Percentiles rank a stretch among this genome's conserved stretches.
Evolutionary conservation across 139 green algal species (phyloP).

Genomic region (Chlamydomonas urium): DNA sequence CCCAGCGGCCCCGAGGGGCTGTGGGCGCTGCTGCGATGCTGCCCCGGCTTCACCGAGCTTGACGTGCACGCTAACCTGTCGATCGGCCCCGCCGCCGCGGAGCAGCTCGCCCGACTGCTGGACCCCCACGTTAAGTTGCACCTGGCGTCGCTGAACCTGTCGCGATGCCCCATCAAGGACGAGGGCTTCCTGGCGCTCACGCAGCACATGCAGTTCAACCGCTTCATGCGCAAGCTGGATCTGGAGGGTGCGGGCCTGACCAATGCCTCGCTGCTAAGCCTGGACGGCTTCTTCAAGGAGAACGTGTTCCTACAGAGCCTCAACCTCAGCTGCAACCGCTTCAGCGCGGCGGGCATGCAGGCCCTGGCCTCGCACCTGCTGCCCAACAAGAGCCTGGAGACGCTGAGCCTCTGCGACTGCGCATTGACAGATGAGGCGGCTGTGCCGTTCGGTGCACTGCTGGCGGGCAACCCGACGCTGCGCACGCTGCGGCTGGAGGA

Average conservation of each 20-base stretch:
- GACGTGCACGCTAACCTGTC: conserved; percentile 16
- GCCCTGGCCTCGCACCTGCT: conserved; percentile 10
- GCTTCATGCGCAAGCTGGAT: not conserved
- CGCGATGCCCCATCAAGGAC: conserved; percentile 16
- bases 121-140: not conserved
- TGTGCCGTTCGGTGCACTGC: not conserved
- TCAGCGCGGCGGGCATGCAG: conserved; percentile 6
- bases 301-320: conserved; percentile 4
- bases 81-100: not conserved
- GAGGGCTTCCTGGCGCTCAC: not conserved
- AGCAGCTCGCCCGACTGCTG: conserved; percentile 16
- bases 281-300: conserved; percentile 7
- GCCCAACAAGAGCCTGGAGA: conserved; percentile 6
- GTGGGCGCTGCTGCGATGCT: conserved; percentile 12
- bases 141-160: conserved; percentile 18
- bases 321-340: conserved; percentile 16
- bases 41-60: conserved; percentile 17
- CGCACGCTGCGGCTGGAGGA: not conserved
- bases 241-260: conserved; percentile 15
- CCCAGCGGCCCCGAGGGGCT: conserved; percentile 13
- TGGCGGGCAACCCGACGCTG: conserved; percentile 6
- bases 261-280: not conserved
- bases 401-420: conserved; percentile 3
- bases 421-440: not conserved
- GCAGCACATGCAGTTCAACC: not conserved